Percentiles rank a stretch among this genome's conserved stretches.
Conservation (phyloP, 306 rosid genomes). For the Macrotyloma uniflorum region DNA sequence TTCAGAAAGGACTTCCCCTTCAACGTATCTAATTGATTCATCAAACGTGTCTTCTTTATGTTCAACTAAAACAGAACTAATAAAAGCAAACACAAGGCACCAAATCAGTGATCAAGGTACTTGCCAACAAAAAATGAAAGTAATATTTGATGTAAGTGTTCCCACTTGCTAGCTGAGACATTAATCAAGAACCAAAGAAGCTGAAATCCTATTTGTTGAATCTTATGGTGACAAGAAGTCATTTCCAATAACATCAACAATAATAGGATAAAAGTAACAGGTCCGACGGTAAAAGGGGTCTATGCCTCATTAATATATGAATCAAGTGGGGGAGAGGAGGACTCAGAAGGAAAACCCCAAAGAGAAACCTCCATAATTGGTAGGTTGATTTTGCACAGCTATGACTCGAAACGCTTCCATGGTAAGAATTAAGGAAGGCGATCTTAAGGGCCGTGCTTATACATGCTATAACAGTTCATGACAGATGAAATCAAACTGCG, state of each 20-base stretch:
- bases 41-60: slow-evolving; percentile 47
- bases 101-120: not conserved
- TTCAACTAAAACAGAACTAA: not conserved
- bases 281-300: slow-evolving; percentile 33
- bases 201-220: slow-evolving; percentile 44
- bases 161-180: slow-evolving; percentile 56
- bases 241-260: slow-evolving; percentile 30
- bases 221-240: slow-evolving; percentile 27
- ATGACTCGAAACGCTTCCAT: slow-evolving; percentile 96
- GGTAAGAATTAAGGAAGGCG: slow-evolving; percentile 63
- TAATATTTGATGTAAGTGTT: slow-evolving; percentile 38
- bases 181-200: slow-evolving; percentile 38
- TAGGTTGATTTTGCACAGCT: slow-evolving; percentile 60
- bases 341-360: slow-evolving; percentile 76
- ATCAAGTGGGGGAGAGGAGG: slow-evolving; percentile 48
- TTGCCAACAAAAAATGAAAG: not conserved
- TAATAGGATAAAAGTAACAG: slow-evolving; percentile 23
- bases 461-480: not conserved
- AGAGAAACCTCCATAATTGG: slow-evolving; percentile 41
- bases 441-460: slow-evolving; percentile 90
- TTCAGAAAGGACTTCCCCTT: slow-evolving; percentile 56
- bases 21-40: slow-evolving; percentile 79
- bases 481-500: not conserved
- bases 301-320: slow-evolving; percentile 43
- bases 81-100: not conserved